Percentiles rank a stretch among this genome's conserved stretches.
Evolutionary conservation across 768 basidiomycete species (phyloP).

Genomic region (Pilatotrama ljubarskyi): DNA sequence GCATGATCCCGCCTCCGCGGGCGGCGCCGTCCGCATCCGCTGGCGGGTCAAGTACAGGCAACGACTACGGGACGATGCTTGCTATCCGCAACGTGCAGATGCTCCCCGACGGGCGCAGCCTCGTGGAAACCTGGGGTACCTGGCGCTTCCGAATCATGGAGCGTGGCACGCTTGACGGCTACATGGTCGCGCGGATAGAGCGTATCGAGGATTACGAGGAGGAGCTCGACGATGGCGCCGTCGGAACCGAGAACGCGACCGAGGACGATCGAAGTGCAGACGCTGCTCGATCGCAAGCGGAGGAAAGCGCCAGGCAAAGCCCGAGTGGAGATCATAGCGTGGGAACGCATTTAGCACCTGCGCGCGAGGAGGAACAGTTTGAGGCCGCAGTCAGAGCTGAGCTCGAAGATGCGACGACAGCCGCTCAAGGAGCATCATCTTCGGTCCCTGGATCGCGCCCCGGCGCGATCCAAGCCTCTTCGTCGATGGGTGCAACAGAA

Average conservation of each 20-base stretch:
- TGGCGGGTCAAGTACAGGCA: conserved; percentile 48
- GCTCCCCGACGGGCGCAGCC: conserved; percentile 85
- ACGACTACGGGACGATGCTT: conserved; percentile 92
- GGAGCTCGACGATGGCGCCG: conserved; percentile 17
- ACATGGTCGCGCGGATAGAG: conserved; percentile 83
- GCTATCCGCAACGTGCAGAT: conserved; percentile 85
- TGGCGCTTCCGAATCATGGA: conserved; percentile 87
- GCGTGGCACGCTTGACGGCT: conserved; percentile 83
- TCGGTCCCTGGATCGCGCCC: neutral
- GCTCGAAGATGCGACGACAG: neutral
- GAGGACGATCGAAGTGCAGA: neutral
- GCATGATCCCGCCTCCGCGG: conserved; percentile 83
- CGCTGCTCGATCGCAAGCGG: neutral
- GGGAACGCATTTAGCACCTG: neutral
- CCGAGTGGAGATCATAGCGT: neutral
- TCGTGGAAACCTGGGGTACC: conserved; percentile 73
- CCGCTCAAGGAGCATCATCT: neutral
- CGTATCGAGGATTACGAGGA: conserved; percentile 30
- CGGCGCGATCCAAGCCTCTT: conserved; percentile 13
- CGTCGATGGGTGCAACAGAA: neutral
- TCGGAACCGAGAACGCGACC: neutral
- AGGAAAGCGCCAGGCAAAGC: neutral
- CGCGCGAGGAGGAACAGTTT: neutral
- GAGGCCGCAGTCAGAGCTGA: conserved; percentile 8
- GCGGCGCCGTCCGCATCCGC: conserved; percentile 32